Base-by-base conservation (phyloP, 768 basidiomycete species). In the Tulasnella sp. region DNA sequence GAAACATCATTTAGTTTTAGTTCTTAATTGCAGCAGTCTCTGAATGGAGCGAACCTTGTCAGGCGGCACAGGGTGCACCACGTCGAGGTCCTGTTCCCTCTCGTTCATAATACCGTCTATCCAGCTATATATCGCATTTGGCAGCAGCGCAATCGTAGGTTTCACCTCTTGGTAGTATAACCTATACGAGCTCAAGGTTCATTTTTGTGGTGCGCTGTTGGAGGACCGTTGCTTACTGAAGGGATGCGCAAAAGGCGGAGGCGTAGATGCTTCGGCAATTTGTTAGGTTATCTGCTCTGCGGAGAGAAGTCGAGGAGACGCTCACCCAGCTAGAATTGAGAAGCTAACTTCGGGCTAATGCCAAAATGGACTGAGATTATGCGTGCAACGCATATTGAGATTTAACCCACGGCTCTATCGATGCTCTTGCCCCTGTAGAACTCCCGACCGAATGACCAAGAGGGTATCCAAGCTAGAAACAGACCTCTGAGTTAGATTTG, bases 331-430 rank as follows among this genome's bases (percentile, higher is more conserved):
- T 7, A 85, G 76, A 44, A 85, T 81, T 4, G 84, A 82, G 39
- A 85, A 76, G 52, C 84, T 83, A 9, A 85, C 56, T 80, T 85
- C 85, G 4, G 85, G 85, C 74, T 82, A n/a, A n/a, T 80, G 80
- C 8, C 16, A 48, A 12, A 48, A 48, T 1, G n/a, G 16, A 68
- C 16, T 56, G 18, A 56, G 76, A 42, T 1, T 42, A 31, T 12
- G 31, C 52, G 52, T 39, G 48, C 79, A 71, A 19, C 74, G 38
- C 56, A 74, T 21, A 36, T 38, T 18, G 21, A 74, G 12, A 39
- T 3, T 36, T 21, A 21, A 56, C 82, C 71, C 71, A 83, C 82
- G 12, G 78, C 73, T 52, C 82, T 40, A 27, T 83, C 81, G 31
- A 83, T 38, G 36, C 79, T 82, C 71, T 76, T 79, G 2, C 85